Base-by-base conservation (phyloP, 2,329 filamentous ascomycete genomes). In the Penicillium crustosum region DNA sequence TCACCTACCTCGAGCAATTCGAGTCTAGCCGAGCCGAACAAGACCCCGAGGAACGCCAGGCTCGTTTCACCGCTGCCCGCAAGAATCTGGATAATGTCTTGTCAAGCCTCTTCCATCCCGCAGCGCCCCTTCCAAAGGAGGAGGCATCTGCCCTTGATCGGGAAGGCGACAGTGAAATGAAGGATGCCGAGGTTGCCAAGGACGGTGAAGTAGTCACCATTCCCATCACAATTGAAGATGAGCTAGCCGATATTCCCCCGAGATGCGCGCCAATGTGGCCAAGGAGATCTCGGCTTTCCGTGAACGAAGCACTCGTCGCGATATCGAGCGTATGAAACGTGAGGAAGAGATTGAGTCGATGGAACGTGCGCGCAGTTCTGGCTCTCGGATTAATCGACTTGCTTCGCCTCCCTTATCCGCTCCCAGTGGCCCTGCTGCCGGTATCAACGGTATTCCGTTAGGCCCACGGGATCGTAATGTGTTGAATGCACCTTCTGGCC, bases 221-320 rank as follows among this genome's bases (percentile, higher is more conserved):
- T 58, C 89, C 92, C 4, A 82, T 96, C 33, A 87, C 88, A 1
- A 85, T 89, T 52, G 94, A 99, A 62, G 95, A 99, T 70, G 94
- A 99, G 70, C 81, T 99, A 44, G 89, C 93, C 21, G 94, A 99
- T 68, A 97, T 99, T 48, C 94, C 94, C 89, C 91, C 0, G 94
- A 97, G 72, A 95, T 96, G 91, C 88, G 94, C 25, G 94, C 96
- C 72, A 93, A 91, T 0, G 94, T 99, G 17, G 91, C 94, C 0
- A 89, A 89, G 57, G 95, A 99, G 73, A 99, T 99, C 68, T 88
- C 91, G 0, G 90, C 93, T 0, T 99, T 99, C 79, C 85, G 94
- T 63, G 94, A 99, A 65, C 85, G 93, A 21, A 97, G 93, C 66
- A 96, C 87, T 59, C 86, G 89, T 60, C 84, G 93, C 39, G 94